Evolutionary conservation across 2,329 filamentous ascomycete species (phyloP), one percentile per base, ranked within the genome.

Genomic region (Trichoderma semiorbis): DNA sequence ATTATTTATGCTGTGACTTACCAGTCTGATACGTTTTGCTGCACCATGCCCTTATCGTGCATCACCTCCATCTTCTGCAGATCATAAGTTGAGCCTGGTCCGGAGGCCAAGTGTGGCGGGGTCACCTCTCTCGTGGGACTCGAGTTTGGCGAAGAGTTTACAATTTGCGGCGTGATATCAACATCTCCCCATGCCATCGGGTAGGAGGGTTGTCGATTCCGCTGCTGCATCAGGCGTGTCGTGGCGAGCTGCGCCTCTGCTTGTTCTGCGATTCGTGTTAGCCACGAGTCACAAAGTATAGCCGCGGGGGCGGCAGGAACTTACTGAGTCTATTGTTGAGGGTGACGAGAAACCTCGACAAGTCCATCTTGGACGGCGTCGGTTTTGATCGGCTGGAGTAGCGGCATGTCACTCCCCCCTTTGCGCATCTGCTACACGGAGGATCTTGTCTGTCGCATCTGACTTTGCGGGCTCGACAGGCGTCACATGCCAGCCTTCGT

Each of bases 381-480:
- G 43, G 60, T 26, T 72, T 72, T 34, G 71, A 57, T 12, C 32
- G 71, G 30, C 36, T 58, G 6, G 55, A 70, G 50, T 72, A 72
- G 53, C 57, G 36, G 36, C 71, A 72, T 28, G 43, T 26, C 18
- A 64, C 32, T 14, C 71, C 39, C 71, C 60, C n/a, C 57, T 47
- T 53, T 43, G 43, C 60, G 18, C 71, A 72, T 55, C 71, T 62
- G 10, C 60, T 55, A 24, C 71, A 72, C 10, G 30, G 55, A 2
- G 70, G 71, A 26, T 65, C 43, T 16, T 61, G 43, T 39, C 66
- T 39, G 28, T 72, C 71, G 71, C 71, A 72, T 36, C 58, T 50
- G 21, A 69, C 58, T 14, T 70, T 72, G 28, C 66, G 53, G 24
- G 55, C 58, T 5, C 71, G 71, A 50, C 71, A 72, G 4, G 58